phyloP scores from a whole-genome alignment of 805 yeast genomes.

The Pichia occidentalis region DNA sequence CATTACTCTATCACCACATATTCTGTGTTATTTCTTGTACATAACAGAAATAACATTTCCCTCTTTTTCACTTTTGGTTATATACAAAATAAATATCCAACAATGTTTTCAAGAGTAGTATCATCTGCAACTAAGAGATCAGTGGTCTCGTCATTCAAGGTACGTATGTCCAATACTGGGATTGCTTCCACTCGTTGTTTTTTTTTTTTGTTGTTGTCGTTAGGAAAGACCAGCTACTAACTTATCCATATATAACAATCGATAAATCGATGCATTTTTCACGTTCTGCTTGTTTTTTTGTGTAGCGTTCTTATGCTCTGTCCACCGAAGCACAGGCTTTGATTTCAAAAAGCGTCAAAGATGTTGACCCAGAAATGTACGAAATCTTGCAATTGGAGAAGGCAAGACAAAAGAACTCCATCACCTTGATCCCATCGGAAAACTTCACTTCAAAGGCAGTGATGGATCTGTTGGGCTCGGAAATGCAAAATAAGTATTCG shows the following conservation, averaged over 20 bases:
- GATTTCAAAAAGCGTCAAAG: constrained; percentile 56
- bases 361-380: constrained; percentile 80
- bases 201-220: neutral
- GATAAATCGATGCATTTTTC: no score
- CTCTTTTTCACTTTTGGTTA: no score
- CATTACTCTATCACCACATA: no score
- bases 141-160: constrained; percentile 6
- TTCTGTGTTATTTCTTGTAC: no score
- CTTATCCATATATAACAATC: no score
- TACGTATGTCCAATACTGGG: constrained; percentile 5
- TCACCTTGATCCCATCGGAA: constrained; percentile 91
- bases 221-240: neutral
- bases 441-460: constrained; percentile 95
- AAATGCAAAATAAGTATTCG: constrained; percentile 95
- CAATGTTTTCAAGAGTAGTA: constrained; percentile 1
- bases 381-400: constrained; percentile 71
- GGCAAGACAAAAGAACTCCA: constrained; percentile 83
- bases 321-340: constrained; percentile 44
- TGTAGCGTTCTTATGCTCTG: constrained; percentile 36
- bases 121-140: constrained; percentile 6
- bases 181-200: neutral
- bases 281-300: no score
- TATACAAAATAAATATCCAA: no score
- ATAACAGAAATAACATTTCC: no score
- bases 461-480: constrained; percentile 90